phyloP scores from a whole-genome alignment of 2,329 filamentous ascomycete genomes.

The Colletotrichum noveboracense region DNA sequence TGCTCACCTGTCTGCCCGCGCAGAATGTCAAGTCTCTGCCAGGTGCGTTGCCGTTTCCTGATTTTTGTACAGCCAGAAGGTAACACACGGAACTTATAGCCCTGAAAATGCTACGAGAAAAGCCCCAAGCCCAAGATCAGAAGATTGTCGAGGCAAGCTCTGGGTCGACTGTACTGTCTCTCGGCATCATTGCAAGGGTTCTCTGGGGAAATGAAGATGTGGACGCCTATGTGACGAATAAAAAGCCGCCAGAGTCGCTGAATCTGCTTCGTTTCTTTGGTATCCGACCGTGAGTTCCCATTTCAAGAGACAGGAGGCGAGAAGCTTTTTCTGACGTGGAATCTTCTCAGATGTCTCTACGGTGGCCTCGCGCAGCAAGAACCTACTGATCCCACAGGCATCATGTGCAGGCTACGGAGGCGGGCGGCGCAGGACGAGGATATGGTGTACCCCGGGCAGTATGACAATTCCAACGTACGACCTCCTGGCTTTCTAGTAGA shows the following conservation, averaged over 20 bases:
- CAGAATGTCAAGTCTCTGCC: constrained; percentile 69
- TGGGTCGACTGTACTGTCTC: constrained; percentile 7
- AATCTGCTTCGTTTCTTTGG: constrained; percentile 39
- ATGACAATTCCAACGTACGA: constrained; percentile 36
- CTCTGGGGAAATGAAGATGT: constrained; percentile 44
- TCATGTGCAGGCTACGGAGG: constrained; percentile 31
- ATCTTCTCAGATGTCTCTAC: constrained; percentile 29
- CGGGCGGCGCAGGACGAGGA: constrained; percentile 29
- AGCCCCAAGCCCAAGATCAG: background rate
- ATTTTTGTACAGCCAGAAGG: background rate
- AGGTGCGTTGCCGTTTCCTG: constrained; percentile 35
- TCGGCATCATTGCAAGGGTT: constrained; percentile 35
- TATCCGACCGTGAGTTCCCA: constrained; percentile 31
- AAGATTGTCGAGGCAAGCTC: constrained; percentile 15
- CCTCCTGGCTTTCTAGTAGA: background rate
- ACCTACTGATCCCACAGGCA: constrained; percentile 34
- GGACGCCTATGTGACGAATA: constrained; percentile 53
- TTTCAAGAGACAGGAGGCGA: fast-evolving
- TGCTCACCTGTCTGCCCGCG: constrained; percentile 66
- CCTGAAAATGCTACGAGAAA: background rate
- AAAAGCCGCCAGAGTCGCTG: constrained; percentile 41
- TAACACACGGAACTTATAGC: background rate
- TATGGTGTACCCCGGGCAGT: constrained; percentile 37
- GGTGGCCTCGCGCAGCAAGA: constrained; percentile 38
- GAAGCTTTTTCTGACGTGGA: background rate